Evolutionary conservation across 176 grass and related monocot species (phyloP).

Genomic region (Oryza meridionalis): DNA sequence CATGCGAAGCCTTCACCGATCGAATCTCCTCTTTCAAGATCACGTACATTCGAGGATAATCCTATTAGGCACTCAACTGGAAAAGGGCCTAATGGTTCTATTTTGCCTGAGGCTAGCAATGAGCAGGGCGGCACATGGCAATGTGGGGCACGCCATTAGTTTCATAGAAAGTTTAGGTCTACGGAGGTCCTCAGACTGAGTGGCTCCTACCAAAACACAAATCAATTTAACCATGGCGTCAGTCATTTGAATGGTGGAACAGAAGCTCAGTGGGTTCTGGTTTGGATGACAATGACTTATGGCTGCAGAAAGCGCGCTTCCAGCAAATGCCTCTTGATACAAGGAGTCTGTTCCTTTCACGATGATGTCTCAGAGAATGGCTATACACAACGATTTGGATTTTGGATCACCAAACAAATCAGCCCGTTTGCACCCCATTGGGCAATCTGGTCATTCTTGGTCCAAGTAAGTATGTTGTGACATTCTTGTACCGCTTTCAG

Average conservation of each 20-base stretch:
- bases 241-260: conserved; percentile 61
- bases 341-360: conserved; percentile 65
- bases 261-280: conserved; percentile 32
- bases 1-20: conserved; percentile 84
- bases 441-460: conserved; percentile 57
- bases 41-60: conserved; percentile 60
- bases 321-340: conserved; percentile 60
- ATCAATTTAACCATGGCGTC: conserved; percentile 49
- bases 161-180: conserved; percentile 74
- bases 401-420: conserved; percentile 56
- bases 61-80: conserved; percentile 33
- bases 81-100: conserved; percentile 40
- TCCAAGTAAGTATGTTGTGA: conserved; percentile 63
- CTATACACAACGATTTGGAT: conserved; percentile 37
- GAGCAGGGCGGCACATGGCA: conserved; percentile 84
- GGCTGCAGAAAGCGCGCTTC: conserved; percentile 54
- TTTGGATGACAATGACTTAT: conserved; percentile 56
- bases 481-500: conserved; percentile 16
- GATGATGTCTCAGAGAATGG: conserved; percentile 58
- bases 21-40: conserved; percentile 70
- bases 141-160: conserved; percentile 82
- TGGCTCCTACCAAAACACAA: conserved; percentile 58
- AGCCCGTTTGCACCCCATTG: conserved; percentile 47
- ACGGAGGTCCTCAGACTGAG: conserved; percentile 52
- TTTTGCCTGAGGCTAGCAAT: conserved; percentile 50